phyloP scores from a whole-genome alignment of 768 basidiomycete genomes.

The Zangia roseola region DNA sequence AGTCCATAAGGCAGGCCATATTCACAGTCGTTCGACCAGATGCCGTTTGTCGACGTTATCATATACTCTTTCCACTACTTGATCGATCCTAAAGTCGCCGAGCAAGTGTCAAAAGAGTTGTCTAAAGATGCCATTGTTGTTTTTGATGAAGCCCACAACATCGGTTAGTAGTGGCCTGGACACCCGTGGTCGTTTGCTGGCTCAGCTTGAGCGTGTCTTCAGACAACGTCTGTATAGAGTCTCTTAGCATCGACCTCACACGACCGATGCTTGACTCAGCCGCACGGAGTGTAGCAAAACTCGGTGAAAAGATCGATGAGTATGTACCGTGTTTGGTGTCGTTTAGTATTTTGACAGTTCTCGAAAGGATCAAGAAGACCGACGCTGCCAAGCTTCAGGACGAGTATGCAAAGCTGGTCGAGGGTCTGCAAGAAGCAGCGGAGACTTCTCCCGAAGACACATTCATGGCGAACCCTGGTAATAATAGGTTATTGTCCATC shows the following conservation, averaged over 20 bases:
- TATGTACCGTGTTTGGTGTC: conserved; percentile 36
- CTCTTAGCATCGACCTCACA: conserved; percentile 94
- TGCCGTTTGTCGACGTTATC: conserved; percentile 93
- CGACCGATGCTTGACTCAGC: conserved; percentile 98
- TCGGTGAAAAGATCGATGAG: conserved; percentile 95
- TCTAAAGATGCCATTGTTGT: conserved; percentile 98
- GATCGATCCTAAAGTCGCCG: conserved; percentile 97
- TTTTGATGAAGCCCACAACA: conserved; percentile 99
- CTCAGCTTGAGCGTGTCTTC: neutral
- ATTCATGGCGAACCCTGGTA: conserved; percentile 89
- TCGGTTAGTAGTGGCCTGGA: conserved; percentile 54
- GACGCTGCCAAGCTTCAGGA: conserved; percentile 94
- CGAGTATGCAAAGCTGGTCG: conserved; percentile 93
- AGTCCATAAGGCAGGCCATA: neutral
- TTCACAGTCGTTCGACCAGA: conserved; percentile 45
- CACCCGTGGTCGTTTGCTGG: neutral
- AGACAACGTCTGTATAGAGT: conserved; percentile 99
- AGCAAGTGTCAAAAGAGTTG: conserved; percentile 97
- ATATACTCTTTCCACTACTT: conserved; percentile 99
- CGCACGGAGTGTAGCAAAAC: conserved; percentile 76
- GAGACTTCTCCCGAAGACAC: conserved; percentile 65
- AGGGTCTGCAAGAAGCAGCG: conserved; percentile 83
- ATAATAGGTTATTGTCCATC: conserved; percentile 10
- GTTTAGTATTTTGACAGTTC: conserved; percentile 4
- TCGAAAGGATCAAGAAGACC: conserved; percentile 80